These are phyloP conservation scores for Acidomyces sp. DNA, from an alignment of 495 filamentous ascomycete species.

Conservation along the genomic window DNA sequence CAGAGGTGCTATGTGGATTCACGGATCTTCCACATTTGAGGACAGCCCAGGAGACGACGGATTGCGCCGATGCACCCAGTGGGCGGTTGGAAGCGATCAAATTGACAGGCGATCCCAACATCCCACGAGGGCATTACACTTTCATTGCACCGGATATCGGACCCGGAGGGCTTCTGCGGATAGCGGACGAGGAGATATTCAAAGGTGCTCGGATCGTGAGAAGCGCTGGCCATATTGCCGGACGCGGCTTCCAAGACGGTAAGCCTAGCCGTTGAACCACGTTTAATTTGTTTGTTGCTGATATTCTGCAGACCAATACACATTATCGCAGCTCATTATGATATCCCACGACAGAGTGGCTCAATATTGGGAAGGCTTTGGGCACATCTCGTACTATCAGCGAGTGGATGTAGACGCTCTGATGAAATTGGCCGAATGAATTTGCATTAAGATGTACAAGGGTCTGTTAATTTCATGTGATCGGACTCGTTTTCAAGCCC, in stretches of 20 bases:
- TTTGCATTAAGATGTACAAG: too few relatives aligned
- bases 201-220: slow-evolving; percentile 60
- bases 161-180: slow-evolving; percentile 42
- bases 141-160: slow-evolving; percentile 71
- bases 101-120: slow-evolving; percentile 77
- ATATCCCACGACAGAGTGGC: slow-evolving; percentile 64
- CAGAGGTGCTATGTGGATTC: background rate
- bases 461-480: too few relatives aligned
- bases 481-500: too few relatives aligned
- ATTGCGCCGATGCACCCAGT: slow-evolving; percentile 30
- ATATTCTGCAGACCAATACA: slow-evolving; percentile 44
- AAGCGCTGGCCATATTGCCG: slow-evolving; percentile 65
- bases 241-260: slow-evolving; percentile 55
- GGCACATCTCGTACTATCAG: slow-evolving; percentile 67
- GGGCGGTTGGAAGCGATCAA: slow-evolving; percentile 71
- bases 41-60: background rate
- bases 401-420: slow-evolving; percentile 58
- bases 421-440: too few relatives aligned
- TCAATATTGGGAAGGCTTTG: slow-evolving; percentile 68
- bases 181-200: slow-evolving; percentile 57
- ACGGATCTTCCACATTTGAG: background rate
- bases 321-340: slow-evolving; percentile 61
- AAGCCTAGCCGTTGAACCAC: slow-evolving; percentile 23
- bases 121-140: slow-evolving; percentile 72
- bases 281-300: slow-evolving; percentile 3